Evolutionary conservation across 345 rosid species (phyloP).

Genomic region (Passiflora organensis): DNA sequence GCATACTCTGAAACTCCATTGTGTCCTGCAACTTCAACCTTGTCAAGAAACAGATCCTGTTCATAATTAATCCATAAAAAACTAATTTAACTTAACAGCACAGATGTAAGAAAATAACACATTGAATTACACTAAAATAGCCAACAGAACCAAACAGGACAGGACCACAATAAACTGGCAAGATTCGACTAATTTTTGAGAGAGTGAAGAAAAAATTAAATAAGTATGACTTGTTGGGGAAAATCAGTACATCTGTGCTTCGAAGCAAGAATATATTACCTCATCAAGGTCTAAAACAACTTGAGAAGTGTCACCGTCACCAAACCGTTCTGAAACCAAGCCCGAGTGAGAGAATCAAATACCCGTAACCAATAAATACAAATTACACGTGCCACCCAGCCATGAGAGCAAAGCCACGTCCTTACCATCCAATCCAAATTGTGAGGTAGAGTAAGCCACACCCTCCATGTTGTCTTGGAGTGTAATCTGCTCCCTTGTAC

Average conservation of each 20-base stretch:
- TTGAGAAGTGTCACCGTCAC: conserved; percentile 95
- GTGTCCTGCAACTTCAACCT: conserved; percentile 35
- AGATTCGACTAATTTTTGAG: too few species aligned
- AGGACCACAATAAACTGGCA: not conserved
- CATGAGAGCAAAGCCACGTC: conserved; percentile 10
- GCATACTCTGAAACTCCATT: conserved; percentile 55
- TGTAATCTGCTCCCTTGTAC: conserved; percentile 96
- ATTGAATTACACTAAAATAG: not conserved
- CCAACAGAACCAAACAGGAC: not conserved
- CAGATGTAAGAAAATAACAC: not conserved
- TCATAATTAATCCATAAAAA: conserved; percentile 17
- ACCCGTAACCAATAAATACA: not conserved
- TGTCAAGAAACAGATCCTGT: conserved; percentile 72
- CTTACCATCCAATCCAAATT: conserved; percentile 97
- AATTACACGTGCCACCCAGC: conserved; percentile 11
- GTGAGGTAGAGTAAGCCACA: conserved; percentile 82
- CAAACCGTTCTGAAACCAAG: conserved; percentile 77
- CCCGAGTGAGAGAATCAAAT: not conserved
- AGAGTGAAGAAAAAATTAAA: too few species aligned
- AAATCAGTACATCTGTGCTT: not conserved
- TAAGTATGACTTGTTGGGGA: too few species aligned
- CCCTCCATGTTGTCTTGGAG: conserved; percentile 98
- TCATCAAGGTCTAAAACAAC: conserved; percentile 86
- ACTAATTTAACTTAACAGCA: conserved; percentile 6
- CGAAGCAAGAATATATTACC: conserved; percentile 42